phyloP scores from a whole-genome alignment of 2,329 filamentous ascomycete genomes.

The Grosmannia huntii region DNA sequence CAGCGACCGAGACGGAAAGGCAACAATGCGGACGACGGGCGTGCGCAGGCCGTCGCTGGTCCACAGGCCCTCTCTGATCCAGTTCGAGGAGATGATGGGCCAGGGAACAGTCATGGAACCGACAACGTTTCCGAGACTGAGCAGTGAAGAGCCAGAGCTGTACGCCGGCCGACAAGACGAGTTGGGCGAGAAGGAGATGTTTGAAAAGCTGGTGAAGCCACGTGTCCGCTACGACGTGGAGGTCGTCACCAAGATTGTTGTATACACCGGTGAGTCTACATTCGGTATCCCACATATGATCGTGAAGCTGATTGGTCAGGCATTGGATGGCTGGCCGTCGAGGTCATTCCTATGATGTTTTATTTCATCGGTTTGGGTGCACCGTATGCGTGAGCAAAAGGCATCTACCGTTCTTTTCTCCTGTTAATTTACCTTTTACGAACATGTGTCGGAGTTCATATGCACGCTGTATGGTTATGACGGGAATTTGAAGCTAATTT shows the following conservation, averaged over 20 bases:
- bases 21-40: conserved; percentile 8
- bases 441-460: background rate
- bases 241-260: conserved; percentile 89
- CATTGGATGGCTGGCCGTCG: conserved; percentile 71
- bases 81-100: conserved; percentile 65
- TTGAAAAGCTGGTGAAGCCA: conserved; percentile 70
- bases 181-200: conserved; percentile 64
- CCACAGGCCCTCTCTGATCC: conserved; percentile 37
- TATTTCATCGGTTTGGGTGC: conserved; percentile 37
- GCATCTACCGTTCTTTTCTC: background rate
- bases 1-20: conserved; percentile 11
- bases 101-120: conserved; percentile 38
- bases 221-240: conserved; percentile 96
- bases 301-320: conserved; percentile 30
- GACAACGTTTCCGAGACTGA: conserved; percentile 7
- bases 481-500: background rate
- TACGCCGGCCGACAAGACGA: conserved; percentile 33
- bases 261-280: conserved; percentile 66
- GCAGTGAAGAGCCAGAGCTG: conserved; percentile 21
- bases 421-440: background rate
- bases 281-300: background rate
- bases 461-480: background rate
- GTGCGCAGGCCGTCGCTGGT: conserved; percentile 19
- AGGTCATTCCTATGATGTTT: conserved; percentile 61
- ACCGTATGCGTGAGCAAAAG: background rate